A percentile compares a stretch with the other conserved stretches of the same genome.
Conservation (phyloP, 2,329 filamentous ascomycete species). For the Blastomyces parvus region DNA sequence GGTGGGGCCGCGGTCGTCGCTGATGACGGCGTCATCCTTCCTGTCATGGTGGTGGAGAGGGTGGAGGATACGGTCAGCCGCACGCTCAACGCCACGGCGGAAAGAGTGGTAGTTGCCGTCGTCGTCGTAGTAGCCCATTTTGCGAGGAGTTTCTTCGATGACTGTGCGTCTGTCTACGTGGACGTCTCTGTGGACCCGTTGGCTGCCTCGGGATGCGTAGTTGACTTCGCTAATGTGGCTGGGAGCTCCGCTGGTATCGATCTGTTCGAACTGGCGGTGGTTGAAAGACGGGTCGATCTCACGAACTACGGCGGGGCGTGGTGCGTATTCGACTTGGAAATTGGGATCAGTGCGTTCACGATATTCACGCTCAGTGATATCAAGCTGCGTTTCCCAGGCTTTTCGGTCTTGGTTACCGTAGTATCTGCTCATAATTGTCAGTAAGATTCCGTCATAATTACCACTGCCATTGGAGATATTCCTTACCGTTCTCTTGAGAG, state of each 20-base stretch:
- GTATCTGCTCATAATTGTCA: conserved; percentile 16
- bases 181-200: conserved; percentile 35
- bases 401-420: conserved; percentile 30
- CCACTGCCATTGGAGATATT: background rate
- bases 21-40: conserved; percentile 29
- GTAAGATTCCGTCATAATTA: background rate
- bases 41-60: conserved; percentile 43
- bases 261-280: conserved; percentile 17
- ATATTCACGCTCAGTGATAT: conserved; percentile 53
- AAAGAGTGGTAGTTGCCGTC: conserved; percentile 66
- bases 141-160: conserved; percentile 45
- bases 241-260: conserved; percentile 13
- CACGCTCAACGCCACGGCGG: conserved; percentile 59
- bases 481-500: conserved; percentile 42
- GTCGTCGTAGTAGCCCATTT: conserved; percentile 75
- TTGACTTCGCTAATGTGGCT: conserved; percentile 19
- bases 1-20: conserved; percentile 38
- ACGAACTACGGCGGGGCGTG: conserved; percentile 27
- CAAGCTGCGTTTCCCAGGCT: conserved; percentile 40
- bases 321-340: conserved; percentile 39
- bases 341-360: conserved; percentile 50
- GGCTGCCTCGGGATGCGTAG: conserved; percentile 11
- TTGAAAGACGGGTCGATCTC: conserved; percentile 23
- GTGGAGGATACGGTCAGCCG: conserved; percentile 56
- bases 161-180: conserved; percentile 44